phyloP scores from a whole-genome alignment of 192 early-diverging fungal species.

The Haplosporangium gracile region DNA sequence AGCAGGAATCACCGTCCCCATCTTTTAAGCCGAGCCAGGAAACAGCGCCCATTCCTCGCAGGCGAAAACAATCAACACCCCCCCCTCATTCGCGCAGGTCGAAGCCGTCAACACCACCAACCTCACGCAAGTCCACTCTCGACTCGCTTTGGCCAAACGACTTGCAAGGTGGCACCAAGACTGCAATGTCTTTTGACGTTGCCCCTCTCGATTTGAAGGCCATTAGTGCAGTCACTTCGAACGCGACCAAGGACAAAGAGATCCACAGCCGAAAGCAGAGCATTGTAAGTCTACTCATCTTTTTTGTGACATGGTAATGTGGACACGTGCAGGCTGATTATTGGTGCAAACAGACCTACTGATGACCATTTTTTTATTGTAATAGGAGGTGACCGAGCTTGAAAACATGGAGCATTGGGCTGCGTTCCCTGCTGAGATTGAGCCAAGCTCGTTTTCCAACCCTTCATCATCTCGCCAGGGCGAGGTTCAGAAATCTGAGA shows the following conservation, averaged over 20 bases:
- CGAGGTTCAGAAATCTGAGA: not conserved
- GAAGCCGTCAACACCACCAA: not conserved
- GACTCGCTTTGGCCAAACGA: conserved; percentile 29
- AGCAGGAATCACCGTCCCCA: not conserved
- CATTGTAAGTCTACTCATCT: conserved; percentile 11
- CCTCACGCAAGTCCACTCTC: not conserved
- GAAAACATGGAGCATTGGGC: conserved; percentile 51
- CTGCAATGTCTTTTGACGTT: conserved; percentile 45
- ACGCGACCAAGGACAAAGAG: not conserved
- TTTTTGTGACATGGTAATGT: not conserved
- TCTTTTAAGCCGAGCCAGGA: not conserved
- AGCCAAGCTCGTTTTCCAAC: conserved; percentile 14
- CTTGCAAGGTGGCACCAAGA: conserved; percentile 14
- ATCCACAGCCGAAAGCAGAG: conserved; percentile 11
- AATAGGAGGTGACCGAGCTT: conserved; percentile 29
- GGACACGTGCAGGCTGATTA: not conserved
- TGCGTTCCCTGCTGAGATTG: conserved; percentile 23
- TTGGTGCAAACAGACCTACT: not conserved
- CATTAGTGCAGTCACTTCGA: conserved; percentile 11
- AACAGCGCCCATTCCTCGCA: conserved; percentile 5
- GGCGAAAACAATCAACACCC: conserved; percentile 14
- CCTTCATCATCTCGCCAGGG: conserved; percentile 11
- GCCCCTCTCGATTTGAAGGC: conserved; percentile 35
- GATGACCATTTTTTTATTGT: not conserved
- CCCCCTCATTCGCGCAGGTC: not conserved